Evolutionary conservation across 805 yeast species (phyloP), one percentile per base, ranked within the genome.

Genomic region (Starmerella kuoi): DNA sequence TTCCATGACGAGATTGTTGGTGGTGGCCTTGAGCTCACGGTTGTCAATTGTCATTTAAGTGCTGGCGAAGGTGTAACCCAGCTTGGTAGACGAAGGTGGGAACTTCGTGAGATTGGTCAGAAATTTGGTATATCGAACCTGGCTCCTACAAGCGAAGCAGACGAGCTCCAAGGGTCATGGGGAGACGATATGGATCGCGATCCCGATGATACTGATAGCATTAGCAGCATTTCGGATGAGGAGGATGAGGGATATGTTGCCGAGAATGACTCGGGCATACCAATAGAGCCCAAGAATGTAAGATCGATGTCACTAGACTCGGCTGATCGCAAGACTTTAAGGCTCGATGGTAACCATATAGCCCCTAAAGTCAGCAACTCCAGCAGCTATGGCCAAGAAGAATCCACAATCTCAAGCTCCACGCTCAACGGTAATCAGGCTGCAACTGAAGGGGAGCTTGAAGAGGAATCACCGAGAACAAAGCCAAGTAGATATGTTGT

Each of bases 11-110:
- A 40, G 20, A 37, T 53, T 6, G 37, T 54, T 2, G 58, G 56
- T 8, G 53, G 53, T 8, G 58, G 67, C 5, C 50, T 60, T 8
- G 54, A 57, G 21, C 35, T 66, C 37, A 51, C 53, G 3, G 55
- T 72, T 8, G 55, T 74, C 18, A 72, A 76, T 48, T 65, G 75
- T 52, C 81, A 75, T 55, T 60, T 75, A 36, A 68, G 51, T 35
- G 56, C 58, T n/a, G 58, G 81, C 20, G 68, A 66, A 27, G 59
- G 61, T 22, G 51, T 55, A 1, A 57, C 58, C 24, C 59, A 62
- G 20, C 44, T 66, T 5, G 53, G 61, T 2, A 58, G 72, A 35
- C 51, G 76, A 39, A 56, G 68, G 22, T 66, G 69, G 63, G 75
- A 70, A 45, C 50, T 70, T 18, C 55, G 58, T 17, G 70, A 68